Evolutionary conservation across 768 basidiomycete genomes (phyloP).

Genomic region (Calocybe gangraenosa): DNA sequence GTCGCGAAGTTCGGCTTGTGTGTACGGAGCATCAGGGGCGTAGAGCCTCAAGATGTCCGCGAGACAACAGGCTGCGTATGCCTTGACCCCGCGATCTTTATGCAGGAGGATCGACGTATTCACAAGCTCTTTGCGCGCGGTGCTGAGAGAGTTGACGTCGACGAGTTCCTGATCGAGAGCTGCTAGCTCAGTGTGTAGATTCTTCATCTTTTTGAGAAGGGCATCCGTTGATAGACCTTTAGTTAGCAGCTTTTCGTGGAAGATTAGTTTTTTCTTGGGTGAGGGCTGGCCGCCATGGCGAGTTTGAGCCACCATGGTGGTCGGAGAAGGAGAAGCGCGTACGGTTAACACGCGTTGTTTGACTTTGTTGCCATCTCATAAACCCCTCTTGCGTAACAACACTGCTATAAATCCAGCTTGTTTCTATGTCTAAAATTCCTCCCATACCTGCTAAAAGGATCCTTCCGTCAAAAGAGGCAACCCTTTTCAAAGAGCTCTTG

Average conservation of each 20-base stretch:
- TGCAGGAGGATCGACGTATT: slow-evolving; percentile 79
- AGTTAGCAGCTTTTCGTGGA: slow-evolving; percentile 77
- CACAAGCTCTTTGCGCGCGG: slow-evolving; percentile 76
- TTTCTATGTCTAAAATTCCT: slow-evolving; percentile 33
- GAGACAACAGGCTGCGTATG: slow-evolving; percentile 89
- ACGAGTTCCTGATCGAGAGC: slow-evolving; percentile 85
- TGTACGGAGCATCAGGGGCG: slow-evolving; percentile 97
- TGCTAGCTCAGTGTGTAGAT: slow-evolving; percentile 71
- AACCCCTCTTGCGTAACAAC: neutral
- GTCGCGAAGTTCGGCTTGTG: slow-evolving; percentile 81
- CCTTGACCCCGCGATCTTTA: slow-evolving; percentile 95
- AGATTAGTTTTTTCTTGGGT: slow-evolving; percentile 60
- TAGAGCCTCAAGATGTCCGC: slow-evolving; percentile 91
- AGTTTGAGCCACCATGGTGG: slow-evolving; percentile 70
- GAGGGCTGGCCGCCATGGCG: slow-evolving; percentile 46
- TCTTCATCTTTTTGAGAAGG: slow-evolving; percentile 81
- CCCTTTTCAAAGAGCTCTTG: slow-evolving; percentile 83
- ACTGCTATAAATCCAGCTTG: neutral
- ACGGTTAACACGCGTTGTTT: slow-evolving; percentile 38
- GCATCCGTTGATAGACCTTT: slow-evolving; percentile 78
- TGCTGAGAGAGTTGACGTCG: slow-evolving; percentile 66
- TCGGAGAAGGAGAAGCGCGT: slow-evolving; percentile 18
- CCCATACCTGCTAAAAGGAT: slow-evolving; percentile 42
- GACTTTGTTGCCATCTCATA: slow-evolving; percentile 25
- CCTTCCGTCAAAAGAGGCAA: slow-evolving; percentile 78